phyloP scores from a whole-genome alignment of 1,284 basidiomycete genomes.

The Mycosarcoma maydis region DNA sequence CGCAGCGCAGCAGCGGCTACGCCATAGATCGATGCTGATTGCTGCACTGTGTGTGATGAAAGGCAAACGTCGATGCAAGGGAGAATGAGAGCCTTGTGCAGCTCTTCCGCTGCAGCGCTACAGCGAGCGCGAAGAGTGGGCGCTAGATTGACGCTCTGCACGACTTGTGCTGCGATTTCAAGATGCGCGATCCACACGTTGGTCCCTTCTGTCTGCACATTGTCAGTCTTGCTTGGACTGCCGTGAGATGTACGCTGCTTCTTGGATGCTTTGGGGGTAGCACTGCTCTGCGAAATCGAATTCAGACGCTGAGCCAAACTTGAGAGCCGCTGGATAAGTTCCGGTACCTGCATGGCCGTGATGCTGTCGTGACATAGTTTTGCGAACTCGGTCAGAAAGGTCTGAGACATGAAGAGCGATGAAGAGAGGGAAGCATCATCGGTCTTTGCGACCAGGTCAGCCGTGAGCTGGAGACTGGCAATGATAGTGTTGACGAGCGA shows the following conservation, averaged over 20 bases:
- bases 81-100: slow-evolving; percentile 29
- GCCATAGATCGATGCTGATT: slow-evolving; percentile 3
- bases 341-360: slow-evolving; percentile 34
- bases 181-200: slow-evolving; percentile 15
- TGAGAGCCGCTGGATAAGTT: slow-evolving; percentile 18
- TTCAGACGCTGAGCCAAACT: slow-evolving; percentile 5
- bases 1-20: slow-evolving; percentile 37
- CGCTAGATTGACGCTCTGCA: slow-evolving; percentile 31
- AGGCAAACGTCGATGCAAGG: slow-evolving; percentile 32
- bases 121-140: slow-evolving; percentile 27
- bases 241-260: slow-evolving; percentile 15
- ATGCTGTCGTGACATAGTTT: slow-evolving; percentile 35
- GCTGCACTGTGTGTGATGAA: not conserved
- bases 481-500: slow-evolving; percentile 22
- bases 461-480: slow-evolving; percentile 11
- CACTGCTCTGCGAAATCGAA: not conserved
- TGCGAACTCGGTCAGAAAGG: slow-evolving; percentile 29
- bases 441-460: not conserved
- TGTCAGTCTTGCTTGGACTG: slow-evolving; percentile 2
- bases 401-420: slow-evolving; percentile 31
- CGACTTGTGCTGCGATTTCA: slow-evolving; percentile 25
- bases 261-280: slow-evolving; percentile 14
- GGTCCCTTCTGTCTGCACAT: not conserved
- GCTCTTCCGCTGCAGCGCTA: slow-evolving; percentile 28
- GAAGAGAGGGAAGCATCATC: not conserved